Base-by-base conservation (phyloP, 2,329 filamentous ascomycete species). In the Tricladium varicosporioides region DNA sequence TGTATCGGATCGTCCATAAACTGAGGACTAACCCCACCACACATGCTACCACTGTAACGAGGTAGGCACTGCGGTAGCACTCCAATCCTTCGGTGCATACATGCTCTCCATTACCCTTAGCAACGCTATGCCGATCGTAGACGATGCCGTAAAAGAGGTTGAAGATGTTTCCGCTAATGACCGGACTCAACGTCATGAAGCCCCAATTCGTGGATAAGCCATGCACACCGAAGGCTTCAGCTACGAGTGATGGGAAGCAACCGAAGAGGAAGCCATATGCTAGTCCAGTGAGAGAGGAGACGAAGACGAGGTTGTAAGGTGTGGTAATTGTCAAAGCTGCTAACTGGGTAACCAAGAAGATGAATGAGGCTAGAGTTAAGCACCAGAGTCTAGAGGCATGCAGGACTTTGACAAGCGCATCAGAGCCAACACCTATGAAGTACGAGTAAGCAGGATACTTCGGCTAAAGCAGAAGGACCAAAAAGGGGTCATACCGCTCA, bases 191-290 rank as follows among this genome's bases (percentile, higher is more conserved):
- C 0, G 91, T 97, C 86, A 99, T 95, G 66, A 89, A 88, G 13
- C 94, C 94, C 93, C 94, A 99, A 69, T 97, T 99, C 70, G 96
- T 91, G 54, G 88, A 92, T 48, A 99, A 79, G 1, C 92, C 93
- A 59, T 87, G 82, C 22, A 97, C 88, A 7, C 94, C 94, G 71
- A 99, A 99, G 0, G 88, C 87, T 70, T 97, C 92, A 5, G 92
- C 91, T 9, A 90, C 83, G 15, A 97, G 85, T 11, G 92, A 92
- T 0, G 94, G 94, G 72, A 90, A 96, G 16, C 96, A 92, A 33
- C 94, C 94, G 64, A 97, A 97, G 0, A 97, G 80, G 63, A 96
- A 91, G 2, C 94, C 94, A 71, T 99, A 99, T 1, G 86, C 92
- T 1, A 97, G 77, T 0, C 94, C 94, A 0, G 89, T 96, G 18